A percentile compares a stretch with the other conserved stretches of the same genome.
These are phyloP conservation scores for Sarocladiaceae sp. DNA, from an alignment of 2,329 filamentous ascomycete genomes.

Conservation along the genomic window DNA sequence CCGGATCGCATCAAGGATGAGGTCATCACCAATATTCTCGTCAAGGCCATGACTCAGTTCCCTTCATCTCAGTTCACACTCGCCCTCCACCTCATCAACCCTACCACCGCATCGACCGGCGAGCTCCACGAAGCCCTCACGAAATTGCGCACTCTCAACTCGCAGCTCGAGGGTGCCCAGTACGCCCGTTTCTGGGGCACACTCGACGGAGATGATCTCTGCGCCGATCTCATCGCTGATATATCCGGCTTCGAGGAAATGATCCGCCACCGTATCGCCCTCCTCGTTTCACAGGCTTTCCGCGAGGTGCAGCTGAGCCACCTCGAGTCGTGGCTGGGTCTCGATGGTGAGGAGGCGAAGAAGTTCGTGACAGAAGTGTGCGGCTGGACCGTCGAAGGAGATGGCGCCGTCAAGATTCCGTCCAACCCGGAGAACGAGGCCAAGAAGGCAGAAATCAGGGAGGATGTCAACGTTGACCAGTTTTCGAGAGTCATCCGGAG, in stretches of 20 bases:
- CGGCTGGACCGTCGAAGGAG: conserved; percentile 75
- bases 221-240: conserved; percentile 92
- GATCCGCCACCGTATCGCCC: conserved; percentile 84
- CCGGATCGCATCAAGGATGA: conserved; percentile 96
- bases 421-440: conserved; percentile 97
- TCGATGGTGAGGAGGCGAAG: conserved; percentile 61
- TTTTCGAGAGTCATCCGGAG: conserved; percentile 76
- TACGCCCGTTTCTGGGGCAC: conserved; percentile 93
- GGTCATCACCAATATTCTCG: conserved; percentile 97
- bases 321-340: conserved; percentile 72
- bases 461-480: conserved; percentile 90
- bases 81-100: conserved; percentile 87
- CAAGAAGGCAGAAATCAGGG: conserved; percentile 89
- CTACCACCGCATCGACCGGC: conserved; percentile 61
- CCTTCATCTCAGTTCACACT: conserved; percentile 93
- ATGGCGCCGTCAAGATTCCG: conserved; percentile 68
- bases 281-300: conserved; percentile 77
- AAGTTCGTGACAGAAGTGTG: conserved; percentile 84
- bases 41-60: conserved; percentile 97
- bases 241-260: conserved; percentile 93
- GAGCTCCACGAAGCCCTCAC: conserved; percentile 86
- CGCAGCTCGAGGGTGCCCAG: conserved; percentile 82
- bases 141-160: conserved; percentile 81
- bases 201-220: conserved; percentile 89
- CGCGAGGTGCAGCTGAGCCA: conserved; percentile 66